Evolutionary conservation across 208 protist species (phyloP), one percentile per base, ranked within the genome.

Genomic region (Acanthamoeba healyi): DNA sequence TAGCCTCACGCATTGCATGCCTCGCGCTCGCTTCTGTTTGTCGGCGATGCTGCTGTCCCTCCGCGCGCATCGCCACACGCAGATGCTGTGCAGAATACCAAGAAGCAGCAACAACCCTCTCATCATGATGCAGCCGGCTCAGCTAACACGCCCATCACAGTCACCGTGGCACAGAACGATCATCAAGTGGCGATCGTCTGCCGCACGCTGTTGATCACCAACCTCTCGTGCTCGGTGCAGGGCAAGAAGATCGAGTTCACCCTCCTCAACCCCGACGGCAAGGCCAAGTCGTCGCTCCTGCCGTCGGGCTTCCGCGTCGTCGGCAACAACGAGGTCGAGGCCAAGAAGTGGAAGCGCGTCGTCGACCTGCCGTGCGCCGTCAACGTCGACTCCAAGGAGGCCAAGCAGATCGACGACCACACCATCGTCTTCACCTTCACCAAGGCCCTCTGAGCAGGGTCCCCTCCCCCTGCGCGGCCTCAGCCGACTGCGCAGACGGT

Each of bases 121-220:
- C 14, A 26, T 54, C 17, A 61, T 34, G 38, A 24, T 26, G 67
- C 34, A 7, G 29, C n/a, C 42, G 77, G 44, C 22, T 19, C 15
- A 32, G 32, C 77, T 86, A 86, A 86, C 77, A 58, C 26, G 77
- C 77, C 77, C 77, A 86, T 86, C 77, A 36, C 77, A 86, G 77
- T 86, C 26, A 86, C 77, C 19, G 44, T 86, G 26, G 77, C 77
- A 58, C 77, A 86, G 46, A 86, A 40, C 77, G 77, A 86, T 19
- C n/a, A 19, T 5, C 77, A 86, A 26, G 77, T 86, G 24, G 46
- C 46, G n/a, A 26, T 86, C 77, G 10, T 86, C n/a, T 86, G 77
- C 44, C 77, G 77, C 44, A 36, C 77, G 40, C 77, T 86, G 19
- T 58, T 38, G 44, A 58, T 86, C 40, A 58, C 29, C 42, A 38